Percentiles rank a stretch among this genome's conserved stretches.
Conservation (phyloP, 78 protist genomes). For the Isochrysis galbana region DNA sequence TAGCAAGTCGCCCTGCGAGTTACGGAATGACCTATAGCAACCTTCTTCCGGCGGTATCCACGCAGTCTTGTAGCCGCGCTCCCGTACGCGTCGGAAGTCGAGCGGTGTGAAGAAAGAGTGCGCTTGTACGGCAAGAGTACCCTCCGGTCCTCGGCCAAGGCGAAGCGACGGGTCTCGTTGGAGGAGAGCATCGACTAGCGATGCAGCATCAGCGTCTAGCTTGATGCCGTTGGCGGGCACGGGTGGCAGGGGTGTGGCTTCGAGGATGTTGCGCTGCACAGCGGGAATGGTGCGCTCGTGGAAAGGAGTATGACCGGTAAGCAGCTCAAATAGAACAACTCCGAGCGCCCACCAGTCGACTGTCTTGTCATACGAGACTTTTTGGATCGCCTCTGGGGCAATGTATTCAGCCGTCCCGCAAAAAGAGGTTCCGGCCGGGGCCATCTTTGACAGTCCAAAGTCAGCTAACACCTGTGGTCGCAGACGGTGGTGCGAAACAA, state of each 20-base stretch:
- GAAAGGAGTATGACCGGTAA: background rate
- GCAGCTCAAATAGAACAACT: background rate
- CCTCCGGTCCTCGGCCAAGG: background rate
- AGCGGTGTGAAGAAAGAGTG: background rate
- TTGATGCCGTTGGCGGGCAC: too few relatives aligned
- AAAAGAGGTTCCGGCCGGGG: background rate
- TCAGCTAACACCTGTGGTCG: slow-evolving; percentile 42
- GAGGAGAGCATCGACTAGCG: background rate
- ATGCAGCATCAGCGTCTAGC: background rate
- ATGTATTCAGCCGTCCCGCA: slow-evolving; percentile 57
- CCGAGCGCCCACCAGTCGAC: slow-evolving; percentile 58
- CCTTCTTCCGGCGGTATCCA: background rate
- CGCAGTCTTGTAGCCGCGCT: background rate
- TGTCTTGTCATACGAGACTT: background rate
- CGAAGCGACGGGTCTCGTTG: background rate
- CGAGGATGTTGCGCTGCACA: background rate
- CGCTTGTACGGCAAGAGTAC: background rate
- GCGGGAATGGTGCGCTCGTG: background rate
- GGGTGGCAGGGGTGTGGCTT: background rate
- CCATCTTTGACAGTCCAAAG: slow-evolving; percentile 46
- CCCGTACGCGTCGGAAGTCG: background rate
- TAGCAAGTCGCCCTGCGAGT: background rate
- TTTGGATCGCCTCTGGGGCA: slow-evolving; percentile 50
- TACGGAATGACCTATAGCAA: background rate
- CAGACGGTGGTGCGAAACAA: too few relatives aligned